Evolutionary conservation across 495 filamentous ascomycete species (phyloP).

Genomic region (Penicillium maclennaniae): DNA sequence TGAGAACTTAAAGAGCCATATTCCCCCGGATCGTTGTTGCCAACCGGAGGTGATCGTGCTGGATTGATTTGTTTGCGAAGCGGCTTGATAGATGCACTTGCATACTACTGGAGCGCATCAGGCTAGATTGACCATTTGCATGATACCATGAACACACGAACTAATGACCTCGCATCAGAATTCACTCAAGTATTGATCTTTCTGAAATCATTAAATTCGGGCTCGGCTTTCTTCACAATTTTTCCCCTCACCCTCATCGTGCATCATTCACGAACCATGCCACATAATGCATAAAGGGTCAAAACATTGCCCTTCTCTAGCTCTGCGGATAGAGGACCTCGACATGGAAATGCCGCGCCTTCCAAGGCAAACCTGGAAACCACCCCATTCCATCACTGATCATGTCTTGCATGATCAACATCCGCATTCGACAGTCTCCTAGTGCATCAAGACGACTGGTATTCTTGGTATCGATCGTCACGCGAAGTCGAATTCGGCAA

Average conservation of each 20-base stretch:
- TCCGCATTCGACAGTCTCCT: neutral
- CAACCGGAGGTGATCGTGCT: neutral
- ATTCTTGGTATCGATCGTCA: neutral
- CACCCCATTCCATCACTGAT: conserved; percentile 7
- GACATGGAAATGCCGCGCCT: conserved; percentile 1
- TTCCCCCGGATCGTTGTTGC: no score
- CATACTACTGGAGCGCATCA: neutral
- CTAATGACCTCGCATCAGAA: neutral
- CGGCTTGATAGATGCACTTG: neutral
- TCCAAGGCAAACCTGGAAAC: conserved; percentile 7
- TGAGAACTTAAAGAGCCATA: neutral
- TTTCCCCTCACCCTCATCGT: neutral
- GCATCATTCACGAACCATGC: neutral
- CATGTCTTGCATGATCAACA: conserved; percentile 4
- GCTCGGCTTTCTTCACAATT: neutral
- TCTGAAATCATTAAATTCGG: neutral
- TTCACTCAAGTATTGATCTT: neutral
- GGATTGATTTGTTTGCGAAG: neutral
- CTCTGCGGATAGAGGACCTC: neutral
- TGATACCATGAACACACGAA: neutral
- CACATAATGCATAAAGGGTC: no score
- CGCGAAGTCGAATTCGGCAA: neutral
- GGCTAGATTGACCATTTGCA: neutral
- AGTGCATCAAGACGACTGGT: neutral
- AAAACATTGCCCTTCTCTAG: no score